Evolutionary conservation across 1,284 basidiomycete species (phyloP), one percentile per base, ranked within the genome.

Genomic region (Sporisorium exsertum): DNA sequence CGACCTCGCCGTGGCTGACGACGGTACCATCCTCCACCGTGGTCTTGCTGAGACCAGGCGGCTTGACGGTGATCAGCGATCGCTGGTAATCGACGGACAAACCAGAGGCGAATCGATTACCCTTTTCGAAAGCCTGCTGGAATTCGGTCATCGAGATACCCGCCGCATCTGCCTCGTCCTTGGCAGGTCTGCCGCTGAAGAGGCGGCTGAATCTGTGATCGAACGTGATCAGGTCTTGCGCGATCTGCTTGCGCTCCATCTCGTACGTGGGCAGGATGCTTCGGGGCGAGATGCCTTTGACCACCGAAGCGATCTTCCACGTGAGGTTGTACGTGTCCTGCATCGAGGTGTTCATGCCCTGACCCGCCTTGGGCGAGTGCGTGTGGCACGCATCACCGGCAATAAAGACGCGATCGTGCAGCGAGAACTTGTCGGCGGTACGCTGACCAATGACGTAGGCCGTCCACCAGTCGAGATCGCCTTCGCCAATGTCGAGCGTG

Each of bases 281-380:
- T 2, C 88, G 87, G 43, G 89, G 87, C 1, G 92, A 91, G 88
- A 90, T 90, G 10, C 91, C 92, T 55, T 90, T 89, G 20, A 93
- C 85, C 22, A 93, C 92, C 57, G 92, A 89, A 0, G 87, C 88
- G 49, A 94, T 80, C 81, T 94, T 94, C 77, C 83, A 83, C 26
- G 78, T 78, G 10, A 85, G 58, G 33, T 85, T 85, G 71, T 79
- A 83, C 5, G 82, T 81, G 81, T 94, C 93, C 69, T 91, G 92
- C 92, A 94, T 93, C 78, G 91, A 92, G 1, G 91, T 91, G 70
- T 92, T 92, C 91, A 92, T 92, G 5, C 91, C 91, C 62, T 87
- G 90, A 86, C 87, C 91, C 6, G 89, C 89, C 76, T 90, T 94
- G 0, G 93, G 93, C 0, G 92, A 93, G 85, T 94, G 93, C 0